Evolutionary conservation across 768 basidiomycete genomes (phyloP), one percentile per base, ranked within the genome.

Genomic region (Hemileccinum impolitum): DNA sequence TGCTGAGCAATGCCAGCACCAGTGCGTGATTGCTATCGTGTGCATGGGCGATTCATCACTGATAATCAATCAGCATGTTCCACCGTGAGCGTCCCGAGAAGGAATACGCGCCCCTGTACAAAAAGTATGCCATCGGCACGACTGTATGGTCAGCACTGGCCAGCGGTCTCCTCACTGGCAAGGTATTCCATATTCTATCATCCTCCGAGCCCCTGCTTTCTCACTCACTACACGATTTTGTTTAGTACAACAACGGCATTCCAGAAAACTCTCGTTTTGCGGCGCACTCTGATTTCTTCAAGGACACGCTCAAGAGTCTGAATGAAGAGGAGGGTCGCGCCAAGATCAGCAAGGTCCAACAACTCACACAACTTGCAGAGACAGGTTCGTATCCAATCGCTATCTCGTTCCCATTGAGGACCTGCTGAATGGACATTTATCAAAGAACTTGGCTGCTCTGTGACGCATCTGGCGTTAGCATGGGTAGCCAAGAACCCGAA

Each of bases 61-160:
- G 25, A 58, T 4, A 9, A 9, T 25, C 31, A 28, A 19, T 64
- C n/a, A 76, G 72, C 52, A 70, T 79, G 69, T 64, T 82, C 41
- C 71, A 75, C 66, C 72, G 81, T 21, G 75, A 80, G 47, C 69
- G 75, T 23, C 75, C 80, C 50, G 81, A 83, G 65, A 68, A 67
- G 49, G 80, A 82, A 60, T 80, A 77, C 61, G 67, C 65, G 53
- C 72, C 68, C 21, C 31, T 75, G 32, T 80, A 73, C 63, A 64
- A 70, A 50, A 75, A 77, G 47, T 75, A 79, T 62, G 58, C 62
- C 15, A 70, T 73, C 39, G 72, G 79, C 13, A 73, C 73, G 6
- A 79, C 76, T 25, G 77, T 81, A 49, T 84, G 77, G 74, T 77
- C 75, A 4, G 75, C 81, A 7, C 69, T 83, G 43, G 76, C 74